Evolutionary conservation across 441 rosid genomes (phyloP).

Genomic region (Adansonia grandidieri): DNA sequence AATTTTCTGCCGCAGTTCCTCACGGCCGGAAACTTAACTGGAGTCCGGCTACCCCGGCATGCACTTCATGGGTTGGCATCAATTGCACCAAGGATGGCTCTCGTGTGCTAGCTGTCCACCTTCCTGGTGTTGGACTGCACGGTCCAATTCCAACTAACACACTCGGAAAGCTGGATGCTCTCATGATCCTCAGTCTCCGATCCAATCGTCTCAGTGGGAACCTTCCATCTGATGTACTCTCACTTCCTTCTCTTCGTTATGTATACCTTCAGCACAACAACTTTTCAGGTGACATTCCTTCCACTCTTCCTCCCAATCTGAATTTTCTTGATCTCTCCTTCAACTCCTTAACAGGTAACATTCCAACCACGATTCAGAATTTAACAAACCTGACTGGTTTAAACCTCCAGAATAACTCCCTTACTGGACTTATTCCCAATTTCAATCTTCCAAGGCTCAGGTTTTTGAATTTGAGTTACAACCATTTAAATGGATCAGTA

Average conservation of each 20-base stretch:
- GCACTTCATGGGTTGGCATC: constrained; percentile 67
- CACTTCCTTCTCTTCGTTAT: constrained; percentile 60
- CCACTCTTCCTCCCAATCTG: constrained; percentile 50
- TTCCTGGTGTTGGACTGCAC: constrained; percentile 64
- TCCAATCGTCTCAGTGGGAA: constrained; percentile 57
- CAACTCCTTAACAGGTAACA: constrained; percentile 60
- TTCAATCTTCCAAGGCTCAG: constrained; percentile 48
- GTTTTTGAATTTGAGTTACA: constrained; percentile 62
- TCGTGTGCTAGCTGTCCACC: constrained; percentile 56
- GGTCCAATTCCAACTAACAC: constrained; percentile 70
- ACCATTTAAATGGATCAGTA: constrained; percentile 64
- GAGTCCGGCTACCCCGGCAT: constrained; percentile 38
- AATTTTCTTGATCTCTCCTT: constrained; percentile 62
- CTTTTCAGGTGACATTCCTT: constrained; percentile 63
- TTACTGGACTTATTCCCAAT: constrained; percentile 59
- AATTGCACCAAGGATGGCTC: constrained; percentile 51
- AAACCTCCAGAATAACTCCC: constrained; percentile 61
- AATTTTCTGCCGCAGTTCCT: constrained; percentile 59
- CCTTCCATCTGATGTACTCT: constrained; percentile 62
- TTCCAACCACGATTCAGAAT: constrained; percentile 52
- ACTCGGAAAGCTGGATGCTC: constrained; percentile 67
- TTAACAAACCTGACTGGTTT: constrained; percentile 55
- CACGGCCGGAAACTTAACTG: constrained; percentile 62
- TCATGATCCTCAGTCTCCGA: constrained; percentile 64
- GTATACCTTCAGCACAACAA: constrained; percentile 64